These are phyloP conservation scores for Vachellia pachyceras DNA, from an alignment of 306 rosid genomes.

Conservation along the genomic window DNA sequence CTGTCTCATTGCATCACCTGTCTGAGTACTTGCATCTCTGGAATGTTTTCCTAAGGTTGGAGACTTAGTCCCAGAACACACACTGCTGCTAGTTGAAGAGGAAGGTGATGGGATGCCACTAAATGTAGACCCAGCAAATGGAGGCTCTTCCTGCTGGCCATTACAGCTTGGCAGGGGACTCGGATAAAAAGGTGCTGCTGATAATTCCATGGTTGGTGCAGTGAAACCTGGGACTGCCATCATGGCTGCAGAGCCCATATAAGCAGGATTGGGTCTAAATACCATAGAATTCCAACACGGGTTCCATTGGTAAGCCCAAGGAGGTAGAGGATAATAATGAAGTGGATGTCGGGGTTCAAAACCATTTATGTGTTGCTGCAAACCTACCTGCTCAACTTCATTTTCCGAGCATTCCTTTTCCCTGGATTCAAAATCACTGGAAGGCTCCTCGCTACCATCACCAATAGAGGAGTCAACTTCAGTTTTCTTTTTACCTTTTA, in stretches of 20 bases:
- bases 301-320: constrained; percentile 57
- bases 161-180: constrained; percentile 53
- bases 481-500: constrained; percentile 40
- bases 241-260: constrained; percentile 43
- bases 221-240: constrained; percentile 50
- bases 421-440: constrained; percentile 36
- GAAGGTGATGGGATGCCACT: constrained; percentile 48
- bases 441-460: constrained; percentile 45
- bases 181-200: constrained; percentile 46
- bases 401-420: constrained; percentile 41
- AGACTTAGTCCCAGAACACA: constrained; percentile 47
- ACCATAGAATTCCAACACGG: constrained; percentile 55
- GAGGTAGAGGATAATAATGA: constrained; percentile 51
- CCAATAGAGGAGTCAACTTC: constrained; percentile 37
- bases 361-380: constrained; percentile 30
- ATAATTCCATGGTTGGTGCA: constrained; percentile 42
- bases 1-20: constrained; percentile 44
- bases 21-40: constrained; percentile 51
- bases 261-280: constrained; percentile 38
- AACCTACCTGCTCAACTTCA: constrained; percentile 40
- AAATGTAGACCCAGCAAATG: constrained; percentile 37
- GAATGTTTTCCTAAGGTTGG: constrained; percentile 66
- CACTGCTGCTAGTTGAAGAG: constrained; percentile 42
- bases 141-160: constrained; percentile 40
- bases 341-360: constrained; percentile 43